Conservation (phyloP, 805 yeast species). For the Scheffersomyces lignosus region DNA sequence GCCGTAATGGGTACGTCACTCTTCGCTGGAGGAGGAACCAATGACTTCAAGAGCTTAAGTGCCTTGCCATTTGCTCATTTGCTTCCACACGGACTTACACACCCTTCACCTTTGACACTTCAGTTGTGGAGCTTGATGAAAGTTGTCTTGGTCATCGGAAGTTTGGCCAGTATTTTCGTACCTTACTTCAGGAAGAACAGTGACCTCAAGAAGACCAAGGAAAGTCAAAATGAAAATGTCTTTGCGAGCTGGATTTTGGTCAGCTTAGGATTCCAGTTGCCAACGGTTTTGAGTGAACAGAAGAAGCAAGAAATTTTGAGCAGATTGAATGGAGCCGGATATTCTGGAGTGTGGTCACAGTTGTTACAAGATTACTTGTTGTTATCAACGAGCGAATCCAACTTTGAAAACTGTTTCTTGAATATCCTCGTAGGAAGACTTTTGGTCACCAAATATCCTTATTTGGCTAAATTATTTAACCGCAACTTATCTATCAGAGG, state of each 20-base stretch:
- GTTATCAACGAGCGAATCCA: conserved; percentile 27
- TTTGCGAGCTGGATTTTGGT: conserved; percentile 25
- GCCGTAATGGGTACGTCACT: conserved; percentile 63
- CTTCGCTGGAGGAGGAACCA: conserved; percentile 46
- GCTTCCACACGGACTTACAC: conserved; percentile 9
- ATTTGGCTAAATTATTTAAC: conserved; percentile 17
- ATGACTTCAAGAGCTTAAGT: conserved; percentile 46
- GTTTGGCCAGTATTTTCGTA: conserved; percentile 8
- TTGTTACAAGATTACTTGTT: conserved; percentile 27
- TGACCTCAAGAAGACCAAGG: neutral
- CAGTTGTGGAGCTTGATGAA: conserved; percentile 11
- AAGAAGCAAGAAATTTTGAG: conserved; percentile 14
- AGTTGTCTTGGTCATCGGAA: conserved; percentile 9
- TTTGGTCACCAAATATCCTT: conserved; percentile 21
- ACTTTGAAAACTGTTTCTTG: conserved; percentile 36
- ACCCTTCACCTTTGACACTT: conserved; percentile 11
- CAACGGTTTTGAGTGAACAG: conserved; percentile 15
- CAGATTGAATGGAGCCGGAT: conserved; percentile 9
- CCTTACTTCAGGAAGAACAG: conserved; percentile 5
- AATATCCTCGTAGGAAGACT: conserved; percentile 28
- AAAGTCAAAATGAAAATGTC: conserved; percentile 1
- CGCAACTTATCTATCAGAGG: conserved; percentile 25
- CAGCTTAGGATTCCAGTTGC: conserved; percentile 28
- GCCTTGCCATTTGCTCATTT: conserved; percentile 41
- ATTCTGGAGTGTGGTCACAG: conserved; percentile 7